phyloP scores from a whole-genome alignment of 305 asterid species.

The Rubia balearica region DNA sequence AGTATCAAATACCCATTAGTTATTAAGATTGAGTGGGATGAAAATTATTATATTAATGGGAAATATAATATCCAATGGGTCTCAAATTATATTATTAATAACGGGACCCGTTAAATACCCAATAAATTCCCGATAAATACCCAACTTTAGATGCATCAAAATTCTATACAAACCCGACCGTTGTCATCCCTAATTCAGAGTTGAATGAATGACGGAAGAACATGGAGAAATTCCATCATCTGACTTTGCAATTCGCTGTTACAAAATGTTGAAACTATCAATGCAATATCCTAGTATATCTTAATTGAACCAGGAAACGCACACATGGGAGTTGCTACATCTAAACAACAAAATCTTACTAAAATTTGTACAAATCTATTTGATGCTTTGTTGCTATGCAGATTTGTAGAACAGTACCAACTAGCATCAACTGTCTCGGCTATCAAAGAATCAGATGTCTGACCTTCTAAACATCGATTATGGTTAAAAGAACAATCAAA shows the following conservation, averaged over 20 bases:
- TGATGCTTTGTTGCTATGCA: neutral
- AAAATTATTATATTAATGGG: no score
- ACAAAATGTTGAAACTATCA: neutral
- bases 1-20: no score
- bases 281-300: neutral
- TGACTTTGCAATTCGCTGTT: no score
- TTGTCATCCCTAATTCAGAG: no score
- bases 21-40: no score
- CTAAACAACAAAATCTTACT: neutral
- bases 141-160: no score
- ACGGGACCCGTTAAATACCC: no score
- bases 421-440: constrained; percentile 3
- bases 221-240: constrained; percentile 28
- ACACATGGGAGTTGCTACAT: neutral
- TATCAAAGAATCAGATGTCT: neutral
- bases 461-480: constrained; percentile 8
- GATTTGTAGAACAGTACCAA: neutral
- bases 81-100: no score
- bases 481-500: constrained; percentile 1
- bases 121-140: no score
- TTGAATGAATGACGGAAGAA: constrained; percentile 31
- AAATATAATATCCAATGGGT: no score
- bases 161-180: no score
- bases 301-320: neutral
- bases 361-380: constrained; percentile 9